These are phyloP conservation scores for Talaromyces trachyspermus DNA, from an alignment of 495 filamentous ascomycete genomes.

Conservation along the genomic window DNA sequence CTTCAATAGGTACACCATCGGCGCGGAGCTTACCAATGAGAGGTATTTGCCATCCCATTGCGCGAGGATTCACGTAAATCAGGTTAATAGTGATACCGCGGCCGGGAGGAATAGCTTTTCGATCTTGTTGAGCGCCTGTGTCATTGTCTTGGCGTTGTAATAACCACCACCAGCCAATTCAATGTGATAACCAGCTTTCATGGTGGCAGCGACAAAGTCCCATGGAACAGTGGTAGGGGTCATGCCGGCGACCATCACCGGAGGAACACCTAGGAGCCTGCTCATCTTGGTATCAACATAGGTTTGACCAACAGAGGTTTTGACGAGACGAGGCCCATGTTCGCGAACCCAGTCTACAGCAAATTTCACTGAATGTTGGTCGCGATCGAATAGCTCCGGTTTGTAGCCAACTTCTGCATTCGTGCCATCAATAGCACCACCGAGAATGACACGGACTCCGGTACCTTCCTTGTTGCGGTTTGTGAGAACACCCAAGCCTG, in stretches of 20 bases:
- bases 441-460: slow-evolving; percentile 18
- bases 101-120: slow-evolving; percentile 18
- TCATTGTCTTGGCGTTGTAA: slow-evolving; percentile 17
- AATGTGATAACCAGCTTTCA: slow-evolving; percentile 34
- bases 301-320: slow-evolving; percentile 7
- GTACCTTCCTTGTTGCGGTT: slow-evolving; percentile 19
- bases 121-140: slow-evolving; percentile 23
- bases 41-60: slow-evolving; percentile 29
- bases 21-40: slow-evolving; percentile 20
- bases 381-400: slow-evolving; percentile 53
- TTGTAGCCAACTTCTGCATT: slow-evolving; percentile 13
- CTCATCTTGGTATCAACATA: slow-evolving; percentile 29
- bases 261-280: slow-evolving; percentile 26
- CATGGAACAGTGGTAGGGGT: slow-evolving; percentile 33
- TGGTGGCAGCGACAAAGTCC: slow-evolving; percentile 31
- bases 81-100: slow-evolving; percentile 33
- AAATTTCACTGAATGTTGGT: slow-evolving; percentile 88
- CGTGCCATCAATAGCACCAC: slow-evolving; percentile 11
- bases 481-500: slow-evolving; percentile 15
- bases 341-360: slow-evolving; percentile 98
- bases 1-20: slow-evolving; percentile 25
- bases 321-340: slow-evolving; percentile 26
- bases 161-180: slow-evolving; percentile 35
- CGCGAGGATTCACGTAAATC: slow-evolving; percentile 32
- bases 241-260: slow-evolving; percentile 37